These are phyloP conservation scores for Aspergillus olivimuriae DNA, from an alignment of 495 filamentous ascomycete genomes.

Conservation along the genomic window DNA sequence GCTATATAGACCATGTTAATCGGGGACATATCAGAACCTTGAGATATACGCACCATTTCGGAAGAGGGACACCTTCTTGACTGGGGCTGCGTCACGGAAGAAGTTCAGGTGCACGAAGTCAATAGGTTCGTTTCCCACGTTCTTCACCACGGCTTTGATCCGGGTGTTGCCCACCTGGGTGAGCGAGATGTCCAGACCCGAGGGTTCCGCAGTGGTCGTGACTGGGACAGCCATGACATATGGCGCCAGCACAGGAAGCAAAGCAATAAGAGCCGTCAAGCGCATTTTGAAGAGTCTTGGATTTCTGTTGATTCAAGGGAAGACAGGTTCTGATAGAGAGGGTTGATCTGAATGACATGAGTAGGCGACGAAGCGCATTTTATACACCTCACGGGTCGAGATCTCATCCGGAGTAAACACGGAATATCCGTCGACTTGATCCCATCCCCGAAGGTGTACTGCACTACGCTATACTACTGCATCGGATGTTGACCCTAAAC, in stretches of 20 bases:
- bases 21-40: neutral
- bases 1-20: conserved; percentile 21
- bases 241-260: conserved; percentile 28
- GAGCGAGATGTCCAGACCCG: conserved; percentile 47
- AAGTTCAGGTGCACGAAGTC: conserved; percentile 58
- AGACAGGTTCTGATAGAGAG: neutral
- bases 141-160: conserved; percentile 56
- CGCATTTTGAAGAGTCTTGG: conserved; percentile 9
- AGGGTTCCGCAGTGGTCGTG: conserved; percentile 28
- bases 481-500: too few species aligned
- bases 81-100: conserved; percentile 49
- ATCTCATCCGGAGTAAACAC: too few species aligned
- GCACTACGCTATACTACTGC: too few species aligned
- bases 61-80: conserved; percentile 56
- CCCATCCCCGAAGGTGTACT: too few species aligned
- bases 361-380: conserved; percentile 2
- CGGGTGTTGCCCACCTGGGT: conserved; percentile 47
- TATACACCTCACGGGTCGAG: too few species aligned
- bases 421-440: too few species aligned
- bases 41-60: conserved; percentile 35
- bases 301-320: too few species aligned
- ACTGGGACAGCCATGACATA: conserved; percentile 34
- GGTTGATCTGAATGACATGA: neutral
- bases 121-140: conserved; percentile 47
- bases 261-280: conserved; percentile 3